phyloP scores from a whole-genome alignment of 2,329 filamentous ascomycete genomes.

The Geosmithia putterillii region DNA sequence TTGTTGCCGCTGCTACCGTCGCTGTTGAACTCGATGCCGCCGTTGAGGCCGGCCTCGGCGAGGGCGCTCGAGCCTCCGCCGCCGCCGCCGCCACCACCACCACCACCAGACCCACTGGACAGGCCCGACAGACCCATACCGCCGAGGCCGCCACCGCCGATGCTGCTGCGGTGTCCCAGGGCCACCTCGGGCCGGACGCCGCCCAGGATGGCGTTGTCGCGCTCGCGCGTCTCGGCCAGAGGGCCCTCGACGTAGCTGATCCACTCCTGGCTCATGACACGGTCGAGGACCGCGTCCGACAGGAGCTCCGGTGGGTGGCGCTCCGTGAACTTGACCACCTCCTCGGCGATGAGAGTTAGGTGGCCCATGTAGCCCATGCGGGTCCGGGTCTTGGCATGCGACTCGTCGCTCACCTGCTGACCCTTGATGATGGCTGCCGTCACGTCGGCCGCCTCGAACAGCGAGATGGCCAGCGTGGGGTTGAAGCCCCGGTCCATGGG shows the following conservation, averaged over 20 bases:
- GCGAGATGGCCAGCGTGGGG: constrained; percentile 73
- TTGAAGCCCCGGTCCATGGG: constrained; percentile 96
- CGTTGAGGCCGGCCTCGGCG: constrained; percentile 70
- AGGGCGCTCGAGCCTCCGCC: constrained; percentile 51
- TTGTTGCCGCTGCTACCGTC: constrained; percentile 43
- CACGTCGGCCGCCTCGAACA: constrained; percentile 83
- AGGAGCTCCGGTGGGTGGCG: constrained; percentile 81
- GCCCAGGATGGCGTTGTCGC: constrained; percentile 95
- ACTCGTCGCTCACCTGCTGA: constrained; percentile 75
- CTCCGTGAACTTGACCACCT: constrained; percentile 97
- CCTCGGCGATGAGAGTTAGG: constrained; percentile 89
- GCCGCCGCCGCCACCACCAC: constrained; percentile 17
- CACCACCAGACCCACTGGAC: no score
- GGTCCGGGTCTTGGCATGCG: constrained; percentile 73
- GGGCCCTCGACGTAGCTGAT: constrained; percentile 90
- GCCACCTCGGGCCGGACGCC: constrained; percentile 88
- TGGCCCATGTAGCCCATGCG: constrained; percentile 98
- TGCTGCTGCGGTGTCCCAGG: constrained; percentile 62
- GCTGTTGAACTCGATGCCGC: constrained; percentile 56
- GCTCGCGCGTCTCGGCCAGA: constrained; percentile 82
- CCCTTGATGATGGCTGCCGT: constrained; percentile 88
- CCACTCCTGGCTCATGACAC: constrained; percentile 83
- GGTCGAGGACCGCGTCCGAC: constrained; percentile 72
- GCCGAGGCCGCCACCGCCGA: constrained; percentile 33
- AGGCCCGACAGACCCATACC: constrained; percentile 36